Conservation (phyloP, 371 early-diverging fungal species). For the Mucor racemosus region DNA sequence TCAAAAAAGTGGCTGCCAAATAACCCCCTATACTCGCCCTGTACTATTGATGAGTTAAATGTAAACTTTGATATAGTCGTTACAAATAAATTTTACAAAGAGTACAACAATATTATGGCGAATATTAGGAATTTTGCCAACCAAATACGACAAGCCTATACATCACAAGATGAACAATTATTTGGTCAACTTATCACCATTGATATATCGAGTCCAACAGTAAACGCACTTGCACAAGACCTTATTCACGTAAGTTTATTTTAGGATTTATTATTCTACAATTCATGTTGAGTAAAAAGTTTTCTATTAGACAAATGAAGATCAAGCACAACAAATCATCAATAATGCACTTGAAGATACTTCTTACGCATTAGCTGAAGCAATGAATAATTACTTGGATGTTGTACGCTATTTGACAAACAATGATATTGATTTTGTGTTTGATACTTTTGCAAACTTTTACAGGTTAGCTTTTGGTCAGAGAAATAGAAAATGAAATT, state of each 20-base stretch:
- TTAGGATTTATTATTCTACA: no score
- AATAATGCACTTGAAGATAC: constrained; percentile 22
- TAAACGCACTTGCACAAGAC: constrained; percentile 13
- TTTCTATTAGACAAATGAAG: constrained; percentile 12
- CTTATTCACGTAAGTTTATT: constrained; percentile 20
- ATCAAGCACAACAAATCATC: constrained; percentile 11
- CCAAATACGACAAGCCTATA: constrained; percentile 11
- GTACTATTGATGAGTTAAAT: not conserved
- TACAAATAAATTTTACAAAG: no score
- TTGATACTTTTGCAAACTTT: constrained; percentile 30
- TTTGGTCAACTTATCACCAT: constrained; percentile 15
- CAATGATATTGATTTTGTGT: constrained; percentile 12
- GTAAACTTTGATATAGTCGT: no score
- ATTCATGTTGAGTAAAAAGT: no score
- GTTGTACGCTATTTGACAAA: constrained; percentile 9
- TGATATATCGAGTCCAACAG: constrained; percentile 11
- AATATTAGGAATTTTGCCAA: constrained; percentile 5
- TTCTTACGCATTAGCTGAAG: constrained; percentile 24
- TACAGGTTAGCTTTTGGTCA: constrained; percentile 22
- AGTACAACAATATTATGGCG: not conserved
- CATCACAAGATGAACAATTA: constrained; percentile 11
- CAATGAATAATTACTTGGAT: constrained; percentile 20
- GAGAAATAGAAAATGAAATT: not conserved
- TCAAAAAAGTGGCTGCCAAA: not conserved
- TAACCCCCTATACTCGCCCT: not conserved